These are phyloP conservation scores for Alternaria burnsii DNA, from an alignment of 2,329 filamentous ascomycete species.

Conservation along the genomic window DNA sequence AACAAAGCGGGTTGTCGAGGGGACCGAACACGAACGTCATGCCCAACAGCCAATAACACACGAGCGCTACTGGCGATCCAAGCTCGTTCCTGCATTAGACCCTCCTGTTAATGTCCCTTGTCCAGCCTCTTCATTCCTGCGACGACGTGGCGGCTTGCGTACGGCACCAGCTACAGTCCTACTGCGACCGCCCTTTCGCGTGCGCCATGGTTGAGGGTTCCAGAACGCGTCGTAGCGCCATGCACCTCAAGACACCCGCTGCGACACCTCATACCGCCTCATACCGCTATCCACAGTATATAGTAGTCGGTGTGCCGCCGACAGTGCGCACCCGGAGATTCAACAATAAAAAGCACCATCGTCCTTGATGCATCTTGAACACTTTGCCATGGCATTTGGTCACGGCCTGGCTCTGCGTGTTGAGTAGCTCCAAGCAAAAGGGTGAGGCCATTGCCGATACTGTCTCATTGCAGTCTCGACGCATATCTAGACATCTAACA, in stretches of 20 bases:
- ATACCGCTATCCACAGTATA: slow-evolving; percentile 5
- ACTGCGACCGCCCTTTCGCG: slow-evolving; percentile 23
- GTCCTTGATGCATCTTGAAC: background rate
- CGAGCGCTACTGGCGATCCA: slow-evolving; percentile 16
- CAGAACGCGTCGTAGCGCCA: slow-evolving; percentile 10
- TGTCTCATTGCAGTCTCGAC: background rate
- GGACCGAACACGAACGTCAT: slow-evolving; percentile 33
- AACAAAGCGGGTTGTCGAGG: slow-evolving; percentile 29
- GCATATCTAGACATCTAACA: background rate
- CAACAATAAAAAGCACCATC: slow-evolving; percentile 2
- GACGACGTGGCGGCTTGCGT: slow-evolving; percentile 38
- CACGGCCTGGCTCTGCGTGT: background rate
- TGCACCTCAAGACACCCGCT: background rate
- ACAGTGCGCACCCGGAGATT: background rate
- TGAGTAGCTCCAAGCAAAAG: background rate
- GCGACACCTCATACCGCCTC: slow-evolving; percentile 15
- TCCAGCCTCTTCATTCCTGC: slow-evolving; percentile 37
- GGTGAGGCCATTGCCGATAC: background rate
- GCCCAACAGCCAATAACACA: slow-evolving; percentile 32
- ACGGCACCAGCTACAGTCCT: slow-evolving; percentile 13
- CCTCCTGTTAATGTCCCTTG: slow-evolving; percentile 18
- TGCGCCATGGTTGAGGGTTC: background rate
- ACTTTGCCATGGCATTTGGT: background rate
- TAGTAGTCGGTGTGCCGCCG: slow-evolving; percentile 8
- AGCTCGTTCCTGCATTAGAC: slow-evolving; percentile 37